These are phyloP conservation scores for Ophiostoma novo-ulmi DNA, from an alignment of 2,329 filamentous ascomycete genomes.

Conservation along the genomic window DNA sequence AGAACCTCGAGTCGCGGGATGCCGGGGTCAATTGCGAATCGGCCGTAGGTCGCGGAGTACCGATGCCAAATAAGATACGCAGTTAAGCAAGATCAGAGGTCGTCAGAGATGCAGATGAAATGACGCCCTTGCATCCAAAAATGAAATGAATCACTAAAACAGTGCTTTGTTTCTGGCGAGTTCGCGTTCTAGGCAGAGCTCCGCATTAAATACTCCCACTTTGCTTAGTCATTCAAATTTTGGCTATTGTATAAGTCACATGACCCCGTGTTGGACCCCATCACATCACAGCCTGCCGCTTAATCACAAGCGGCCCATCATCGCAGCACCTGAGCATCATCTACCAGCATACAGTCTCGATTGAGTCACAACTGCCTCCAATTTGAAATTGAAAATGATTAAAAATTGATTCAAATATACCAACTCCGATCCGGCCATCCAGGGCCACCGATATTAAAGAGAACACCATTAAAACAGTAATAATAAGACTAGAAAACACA, in stretches of 20 bases:
- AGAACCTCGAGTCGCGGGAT: background rate
- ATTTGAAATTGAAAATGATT: background rate
- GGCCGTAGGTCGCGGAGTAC: background rate
- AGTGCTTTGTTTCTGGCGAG: constrained; percentile 27
- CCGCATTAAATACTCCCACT: constrained; percentile 22
- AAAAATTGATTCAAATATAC: constrained; percentile 7
- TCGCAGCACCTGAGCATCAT: background rate
- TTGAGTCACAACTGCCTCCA: background rate
- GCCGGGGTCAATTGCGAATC: background rate
- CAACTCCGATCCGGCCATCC: background rate
- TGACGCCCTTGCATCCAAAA: background rate
- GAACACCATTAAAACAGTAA: constrained; percentile 10
- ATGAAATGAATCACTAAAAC: background rate
- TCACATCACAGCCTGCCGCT: background rate
- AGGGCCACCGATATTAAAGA: constrained; percentile 1
- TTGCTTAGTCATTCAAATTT: constrained; percentile 20
- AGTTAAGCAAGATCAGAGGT: background rate
- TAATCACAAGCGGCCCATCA: background rate
- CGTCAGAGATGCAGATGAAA: background rate
- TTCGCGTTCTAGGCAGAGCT: constrained; percentile 19
- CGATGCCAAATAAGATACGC: background rate
- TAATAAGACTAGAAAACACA: constrained; percentile 13
- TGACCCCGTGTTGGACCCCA: background rate
- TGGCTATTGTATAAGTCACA: background rate
- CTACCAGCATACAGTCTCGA: background rate